These are phyloP conservation scores for Coemansia sp. DNA, from an alignment of 192 early-diverging fungal species.

Conservation along the genomic window DNA sequence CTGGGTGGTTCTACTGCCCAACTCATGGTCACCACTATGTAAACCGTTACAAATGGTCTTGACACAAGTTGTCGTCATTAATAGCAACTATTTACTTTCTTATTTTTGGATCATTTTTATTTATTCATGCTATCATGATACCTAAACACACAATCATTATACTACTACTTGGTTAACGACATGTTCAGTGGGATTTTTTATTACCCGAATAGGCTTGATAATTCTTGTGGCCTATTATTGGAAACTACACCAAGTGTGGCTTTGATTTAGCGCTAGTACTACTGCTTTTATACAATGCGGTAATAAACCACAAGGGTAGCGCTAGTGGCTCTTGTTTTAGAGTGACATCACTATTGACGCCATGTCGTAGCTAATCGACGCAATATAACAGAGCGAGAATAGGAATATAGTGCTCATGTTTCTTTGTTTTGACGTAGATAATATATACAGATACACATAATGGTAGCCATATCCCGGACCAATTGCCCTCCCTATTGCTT, in stretches of 20 bases:
- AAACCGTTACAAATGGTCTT: background rate
- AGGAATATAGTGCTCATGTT: background rate
- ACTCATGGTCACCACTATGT: slow-evolving; percentile 23
- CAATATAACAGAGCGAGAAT: background rate
- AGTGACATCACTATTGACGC: background rate
- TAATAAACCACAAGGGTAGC: background rate
- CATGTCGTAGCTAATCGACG: background rate
- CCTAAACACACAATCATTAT: background rate
- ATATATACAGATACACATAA: background rate
- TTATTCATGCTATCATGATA: background rate
- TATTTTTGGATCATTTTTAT: background rate
- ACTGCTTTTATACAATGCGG: background rate
- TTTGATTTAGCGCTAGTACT: background rate
- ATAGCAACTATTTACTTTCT: background rate
- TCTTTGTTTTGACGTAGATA: background rate
- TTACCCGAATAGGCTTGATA: background rate
- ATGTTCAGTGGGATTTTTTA: background rate
- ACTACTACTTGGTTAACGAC: background rate
- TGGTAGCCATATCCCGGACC: background rate
- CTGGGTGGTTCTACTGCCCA: slow-evolving; percentile 29
- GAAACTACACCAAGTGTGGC: background rate
- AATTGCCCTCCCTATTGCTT: background rate
- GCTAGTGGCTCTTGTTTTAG: background rate
- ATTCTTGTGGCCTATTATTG: background rate
- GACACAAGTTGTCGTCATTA: background rate